Base-by-base conservation (phyloP, 2,329 filamentous ascomycete species). In the Sphaerulina vaccinii region DNA sequence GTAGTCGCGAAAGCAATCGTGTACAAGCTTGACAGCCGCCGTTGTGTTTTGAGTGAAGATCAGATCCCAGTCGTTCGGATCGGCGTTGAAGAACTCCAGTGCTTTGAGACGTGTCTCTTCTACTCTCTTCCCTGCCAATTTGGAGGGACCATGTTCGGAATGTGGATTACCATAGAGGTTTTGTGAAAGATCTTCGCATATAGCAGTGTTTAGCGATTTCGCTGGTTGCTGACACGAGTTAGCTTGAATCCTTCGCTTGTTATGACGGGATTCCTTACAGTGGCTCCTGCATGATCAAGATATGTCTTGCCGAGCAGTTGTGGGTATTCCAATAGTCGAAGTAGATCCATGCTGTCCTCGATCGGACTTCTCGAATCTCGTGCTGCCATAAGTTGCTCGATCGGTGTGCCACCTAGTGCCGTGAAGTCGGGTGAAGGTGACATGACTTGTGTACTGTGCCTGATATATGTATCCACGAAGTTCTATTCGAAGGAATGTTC, bases 1-100 rank as follows among this genome's bases (percentile, higher is more conserved):
- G 49, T 77, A 73, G 52, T 85, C 82, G 49, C 87, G 77, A 62
- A 96, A 80, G 5, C 84, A 83, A 52, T 96, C 92, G 45, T 82
- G 79, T 2, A 95, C 86, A 10, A 96, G 73, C 70, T 96, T 96
- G 62, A 95, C 85, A 5, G 85, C 90, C 1, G 90, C 90, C 0
- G 91, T 96, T 15, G 91, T 87, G 70, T 96, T 96, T 24, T 90
- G 84, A 21, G 93, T 88, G 67, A 96, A 96, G 1, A 96, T 81
- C 2, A 96, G 71, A 62, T 96, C 90, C 61, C 91, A 96, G 3
- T 89, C 79, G 11, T 83, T 78, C 1, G 90, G 88, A 56, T 89
- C 82, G 2, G 90, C 90, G 41, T 87, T 85, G 72, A 96, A 90
- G 63, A 95, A 89, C 2, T 77, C 76, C 22, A 96, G 74, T 3